Percentiles rank a stretch among this genome's conserved stretches.
phyloP scores from a whole-genome alignment of 352 stramenopile species.

The Detonula confervacea region DNA sequence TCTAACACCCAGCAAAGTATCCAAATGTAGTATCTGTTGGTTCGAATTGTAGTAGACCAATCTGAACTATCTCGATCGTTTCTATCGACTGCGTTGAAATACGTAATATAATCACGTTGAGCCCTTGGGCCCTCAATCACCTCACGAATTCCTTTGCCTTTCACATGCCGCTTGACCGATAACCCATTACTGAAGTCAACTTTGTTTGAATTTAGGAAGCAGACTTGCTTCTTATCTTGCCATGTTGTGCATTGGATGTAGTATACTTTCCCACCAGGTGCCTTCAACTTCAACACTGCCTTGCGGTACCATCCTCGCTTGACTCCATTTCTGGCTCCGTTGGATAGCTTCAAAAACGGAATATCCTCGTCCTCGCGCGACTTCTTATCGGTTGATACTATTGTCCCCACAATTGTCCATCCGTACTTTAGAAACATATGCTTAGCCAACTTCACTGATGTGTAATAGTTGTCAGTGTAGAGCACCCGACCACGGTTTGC shows the following conservation, averaged over 20 bases:
- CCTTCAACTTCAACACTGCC: not conserved
- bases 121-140: constrained; percentile 1
- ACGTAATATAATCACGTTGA: constrained; percentile 13
- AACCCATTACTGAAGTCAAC: constrained; percentile 11
- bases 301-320: constrained; percentile 1
- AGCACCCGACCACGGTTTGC: not conserved
- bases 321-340: not conserved
- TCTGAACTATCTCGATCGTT: constrained; percentile 29
- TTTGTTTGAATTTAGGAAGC: constrained; percentile 26
- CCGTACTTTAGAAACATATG: constrained; percentile 1
- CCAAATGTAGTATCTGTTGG: constrained; percentile 25
- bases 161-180: constrained; percentile 13
- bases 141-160: not conserved
- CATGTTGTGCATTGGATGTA: constrained; percentile 28
- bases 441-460: not conserved
- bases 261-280: not conserved
- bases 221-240: constrained; percentile 36
- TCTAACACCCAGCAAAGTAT: constrained; percentile 31
- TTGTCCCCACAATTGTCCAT: not conserved
- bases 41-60: constrained; percentile 21
- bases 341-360: constrained; percentile 2
- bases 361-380: not conserved
- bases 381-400: not conserved
- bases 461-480: constrained; percentile 3
- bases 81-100: constrained; percentile 28